Evolutionary conservation across 768 basidiomycete genomes (phyloP).

Genomic region (Boletellus sp.): DNA sequence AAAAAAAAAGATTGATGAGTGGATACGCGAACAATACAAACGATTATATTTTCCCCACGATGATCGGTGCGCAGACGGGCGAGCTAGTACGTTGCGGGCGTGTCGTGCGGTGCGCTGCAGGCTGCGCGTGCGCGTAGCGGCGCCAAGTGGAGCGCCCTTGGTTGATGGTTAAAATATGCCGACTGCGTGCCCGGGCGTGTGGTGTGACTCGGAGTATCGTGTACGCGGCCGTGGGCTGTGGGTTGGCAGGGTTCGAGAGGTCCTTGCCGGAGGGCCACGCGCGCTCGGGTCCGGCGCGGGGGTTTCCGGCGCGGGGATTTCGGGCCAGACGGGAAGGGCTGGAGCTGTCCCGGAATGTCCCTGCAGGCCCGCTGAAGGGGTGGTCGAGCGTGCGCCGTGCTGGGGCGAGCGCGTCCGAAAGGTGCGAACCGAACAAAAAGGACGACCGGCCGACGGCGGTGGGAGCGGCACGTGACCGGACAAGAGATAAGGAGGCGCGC

Average conservation of each 20-base stretch:
- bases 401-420: not conserved
- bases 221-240: not conserved
- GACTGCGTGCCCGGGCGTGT: too few relatives aligned
- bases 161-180: too few relatives aligned
- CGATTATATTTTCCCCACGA: too few relatives aligned
- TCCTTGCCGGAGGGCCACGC: too few relatives aligned
- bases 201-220: not conserved
- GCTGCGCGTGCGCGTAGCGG: too few relatives aligned
- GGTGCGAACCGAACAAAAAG: not conserved
- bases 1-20: too few relatives aligned
- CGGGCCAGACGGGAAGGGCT: not conserved
- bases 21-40: too few relatives aligned
- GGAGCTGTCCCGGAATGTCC: not conserved
- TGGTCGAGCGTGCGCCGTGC: too few relatives aligned
- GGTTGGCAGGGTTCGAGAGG: not conserved
- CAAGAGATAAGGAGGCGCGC: not conserved
- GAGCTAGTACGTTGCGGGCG: too few relatives aligned
- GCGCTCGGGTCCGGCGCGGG: slow-evolving; percentile 4
- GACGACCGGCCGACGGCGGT: too few relatives aligned
- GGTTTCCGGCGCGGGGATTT: slow-evolving; percentile 5
- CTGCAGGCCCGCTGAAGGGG: not conserved
- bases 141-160: too few relatives aligned
- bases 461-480: slow-evolving; percentile 13
- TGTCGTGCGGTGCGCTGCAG: not conserved
- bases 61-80: too few relatives aligned